Evolutionary conservation across 805 yeast species (phyloP), one percentile per base, ranked within the genome.

Genomic region (Jamesozyma lodderae): DNA sequence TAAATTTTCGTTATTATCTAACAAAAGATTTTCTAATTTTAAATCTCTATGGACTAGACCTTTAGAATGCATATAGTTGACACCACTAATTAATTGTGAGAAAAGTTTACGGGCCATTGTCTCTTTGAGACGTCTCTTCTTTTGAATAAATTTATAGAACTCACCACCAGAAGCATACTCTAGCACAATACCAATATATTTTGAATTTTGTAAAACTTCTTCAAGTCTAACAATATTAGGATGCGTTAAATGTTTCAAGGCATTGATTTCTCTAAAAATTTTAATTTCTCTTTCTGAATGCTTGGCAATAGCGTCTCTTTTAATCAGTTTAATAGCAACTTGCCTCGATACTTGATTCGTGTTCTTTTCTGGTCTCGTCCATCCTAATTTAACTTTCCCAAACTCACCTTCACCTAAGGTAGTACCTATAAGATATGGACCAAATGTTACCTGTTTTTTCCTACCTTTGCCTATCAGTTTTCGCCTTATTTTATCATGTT

Each of bases 101-200:
- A 92, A 92, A 38, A 92, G 60, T 41, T 84, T 70, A 53, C 94
- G 81, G 1, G 97, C 96, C 40, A 75, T 73, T 19, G 81, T 69
- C 55, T 92, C 98, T 56, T 90, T 90, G 42, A 92, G 69, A 57
- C 81, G 79, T 54, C 90, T 77, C 57, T 88, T 86, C 47, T 79
- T 82, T 42, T 87, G 72, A 42, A 92, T 92, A 58, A 88, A 84
- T 58, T 88, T 95, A 55, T 92, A 92, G 44, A 92, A 73, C 60
- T 92, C 98, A 38, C 98, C 98, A 11, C 97, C 97, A 2, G 94
- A 81, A 2, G 97, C 97, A 62, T 90, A 92, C 54, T 92, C 97
- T 41, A 92, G 69, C 2, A 92, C 97, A 19, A 92, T 92, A 17
- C 98, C 98, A 43, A 92, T 88, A 61, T 92, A 90, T 55, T 85